Conservation (phyloP, 768 basidiomycete species). For the Trichaptum fuscoviolaceum region DNA sequence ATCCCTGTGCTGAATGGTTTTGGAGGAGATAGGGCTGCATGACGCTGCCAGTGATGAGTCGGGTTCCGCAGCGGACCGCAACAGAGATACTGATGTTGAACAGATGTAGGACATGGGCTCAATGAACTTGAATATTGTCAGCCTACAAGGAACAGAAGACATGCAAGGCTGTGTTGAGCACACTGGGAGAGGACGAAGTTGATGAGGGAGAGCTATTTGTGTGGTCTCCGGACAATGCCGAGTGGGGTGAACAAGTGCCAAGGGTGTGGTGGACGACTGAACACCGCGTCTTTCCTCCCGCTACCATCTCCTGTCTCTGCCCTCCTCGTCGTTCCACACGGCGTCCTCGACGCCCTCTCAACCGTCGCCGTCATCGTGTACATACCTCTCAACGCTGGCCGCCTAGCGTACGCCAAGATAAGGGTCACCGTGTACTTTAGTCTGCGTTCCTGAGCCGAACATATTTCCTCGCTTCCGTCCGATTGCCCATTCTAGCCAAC, state of each 20-base stretch:
- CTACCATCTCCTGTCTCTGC: not conserved
- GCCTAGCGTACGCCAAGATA: not conserved
- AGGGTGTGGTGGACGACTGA: not conserved
- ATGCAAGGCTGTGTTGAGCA: too few relatives aligned
- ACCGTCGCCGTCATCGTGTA: conserved; percentile 10
- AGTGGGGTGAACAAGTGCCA: not conserved
- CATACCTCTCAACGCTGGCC: not conserved
- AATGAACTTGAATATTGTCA: too few relatives aligned
- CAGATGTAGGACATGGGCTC: not conserved
- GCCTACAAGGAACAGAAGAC: too few relatives aligned
- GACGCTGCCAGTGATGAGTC: too few relatives aligned
- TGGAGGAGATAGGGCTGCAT: not conserved
- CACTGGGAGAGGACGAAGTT: not conserved
- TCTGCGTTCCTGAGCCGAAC: not conserved
- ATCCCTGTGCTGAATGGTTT: not conserved
- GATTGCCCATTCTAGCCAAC: not conserved
- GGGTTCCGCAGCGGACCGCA: not conserved
- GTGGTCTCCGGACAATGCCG: not conserved
- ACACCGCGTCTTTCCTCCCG: not conserved
- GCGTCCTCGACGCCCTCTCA: conserved; percentile 6
- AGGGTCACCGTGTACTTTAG: not conserved
- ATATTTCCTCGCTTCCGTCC: not conserved
- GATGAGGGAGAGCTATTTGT: not conserved
- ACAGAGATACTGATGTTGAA: not conserved
- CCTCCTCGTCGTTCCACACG: conserved; percentile 2